Evolutionary conservation across 345 rosid species (phyloP).

Genomic region (Erucastrum elatum): DNA sequence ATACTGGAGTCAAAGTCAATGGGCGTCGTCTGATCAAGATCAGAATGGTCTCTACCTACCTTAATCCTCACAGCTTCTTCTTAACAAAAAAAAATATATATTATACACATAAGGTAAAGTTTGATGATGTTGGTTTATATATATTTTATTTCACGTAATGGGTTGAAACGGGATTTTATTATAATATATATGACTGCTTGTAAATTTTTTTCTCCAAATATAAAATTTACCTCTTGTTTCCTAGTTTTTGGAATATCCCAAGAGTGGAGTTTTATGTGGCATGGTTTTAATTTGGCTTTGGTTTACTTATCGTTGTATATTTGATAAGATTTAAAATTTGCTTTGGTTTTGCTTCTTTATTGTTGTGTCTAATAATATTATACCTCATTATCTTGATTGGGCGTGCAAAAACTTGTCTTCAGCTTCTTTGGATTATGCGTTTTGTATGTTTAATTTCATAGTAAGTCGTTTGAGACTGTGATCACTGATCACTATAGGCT

Average conservation of each 20-base stretch:
- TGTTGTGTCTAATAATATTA: slow-evolving; percentile 23
- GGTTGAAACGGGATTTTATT: slow-evolving; percentile 24
- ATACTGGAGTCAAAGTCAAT: slow-evolving; percentile 85
- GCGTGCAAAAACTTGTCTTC: background rate
- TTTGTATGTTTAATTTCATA: background rate
- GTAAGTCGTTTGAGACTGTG: background rate
- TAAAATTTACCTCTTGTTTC: slow-evolving; percentile 17
- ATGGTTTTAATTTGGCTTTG: slow-evolving; percentile 17
- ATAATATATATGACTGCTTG: slow-evolving; percentile 44
- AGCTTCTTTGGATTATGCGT: background rate
- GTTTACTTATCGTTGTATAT: slow-evolving; percentile 36
- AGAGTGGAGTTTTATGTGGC: slow-evolving; percentile 34
- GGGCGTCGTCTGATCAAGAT: slow-evolving; percentile 59
- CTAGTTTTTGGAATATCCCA: slow-evolving; percentile 24
- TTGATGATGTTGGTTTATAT: slow-evolving; percentile 30
- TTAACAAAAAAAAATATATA: slow-evolving; percentile 19
- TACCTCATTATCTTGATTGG: slow-evolving; percentile 8
- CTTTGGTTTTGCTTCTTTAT: background rate
- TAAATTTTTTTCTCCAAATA: slow-evolving; percentile 37
- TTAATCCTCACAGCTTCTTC: slow-evolving; percentile 45
- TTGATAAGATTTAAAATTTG: slow-evolving; percentile 16
- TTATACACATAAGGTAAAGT: slow-evolving; percentile 29
- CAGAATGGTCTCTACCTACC: slow-evolving; percentile 71
- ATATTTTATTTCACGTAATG: slow-evolving; percentile 27
- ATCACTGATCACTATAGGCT: background rate